Evolutionary conservation across 179 eudicot species (phyloP), one percentile per base, ranked within the genome.

Genomic region (Drosera spatulata): DNA sequence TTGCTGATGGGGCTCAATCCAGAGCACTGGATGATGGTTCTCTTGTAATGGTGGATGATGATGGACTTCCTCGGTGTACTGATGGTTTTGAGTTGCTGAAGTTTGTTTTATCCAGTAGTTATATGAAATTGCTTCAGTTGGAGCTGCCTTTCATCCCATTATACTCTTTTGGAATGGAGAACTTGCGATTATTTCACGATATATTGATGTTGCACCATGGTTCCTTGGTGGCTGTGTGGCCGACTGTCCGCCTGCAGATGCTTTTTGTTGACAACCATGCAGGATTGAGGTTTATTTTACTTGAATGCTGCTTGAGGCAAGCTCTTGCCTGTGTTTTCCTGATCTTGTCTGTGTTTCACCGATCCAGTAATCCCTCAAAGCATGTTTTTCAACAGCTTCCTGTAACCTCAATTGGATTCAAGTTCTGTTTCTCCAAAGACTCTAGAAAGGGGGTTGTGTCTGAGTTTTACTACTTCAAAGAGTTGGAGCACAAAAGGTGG

Each of bases 231-330:
- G 71, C 74, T 62, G 50, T 69, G 7, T 90, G 85, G 83, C 94
- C 91, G 63, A 70, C 59, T 64, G 79, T 94, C 72, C 66, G 61
- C 50, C 42, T 94, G 85, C 91, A 94, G 79, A 79, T 94, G 71
- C 79, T 94, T 68, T 81, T 90, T 68, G 83, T 94, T 58, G 99
- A 94, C 66, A 79, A 79, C 66, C 55, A 71, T 54, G 71, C 61
- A 66, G 99, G 97, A 39, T 71, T 94, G 83, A 82, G 88, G 78
- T 79, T 80, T 74, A 76, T 86, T 41, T 52, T 85, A 58, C 87
- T 81, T 80, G 87, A 94, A 83, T 94, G 91, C 62, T 73, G 88
- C 82, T 72, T 94, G 79, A 72, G 72, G 73, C 81, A 80, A 80
- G 97, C 82, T 58, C 73, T 87, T 53, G 68, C 71, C 52, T 72